A percentile compares a stretch with the other conserved stretches of the same genome.
phyloP scores from a whole-genome alignment of 495 filamentous ascomycete genomes.

The Penicillium bialowiezense region DNA sequence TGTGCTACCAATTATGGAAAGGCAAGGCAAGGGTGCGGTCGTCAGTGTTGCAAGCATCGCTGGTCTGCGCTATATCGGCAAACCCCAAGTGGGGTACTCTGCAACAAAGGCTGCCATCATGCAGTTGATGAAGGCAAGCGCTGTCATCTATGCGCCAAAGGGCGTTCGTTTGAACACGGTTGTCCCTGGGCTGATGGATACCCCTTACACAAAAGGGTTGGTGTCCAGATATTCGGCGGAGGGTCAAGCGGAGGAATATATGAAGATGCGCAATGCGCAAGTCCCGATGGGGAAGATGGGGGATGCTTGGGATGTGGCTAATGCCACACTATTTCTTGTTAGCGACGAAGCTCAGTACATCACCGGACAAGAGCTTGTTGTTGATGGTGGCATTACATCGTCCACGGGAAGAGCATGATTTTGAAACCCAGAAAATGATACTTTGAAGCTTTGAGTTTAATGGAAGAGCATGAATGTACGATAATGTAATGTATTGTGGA shows the following conservation, averaged over 20 bases:
- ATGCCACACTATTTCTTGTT: conserved; percentile 49
- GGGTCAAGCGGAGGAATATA: conserved; percentile 33
- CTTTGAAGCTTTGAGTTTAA: neutral
- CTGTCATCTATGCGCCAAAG: conserved; percentile 47
- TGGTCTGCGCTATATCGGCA: conserved; percentile 51
- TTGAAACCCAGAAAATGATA: neutral
- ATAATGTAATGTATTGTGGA: too few species aligned
- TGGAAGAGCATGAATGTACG: neutral
- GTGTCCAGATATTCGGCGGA: conserved; percentile 41
- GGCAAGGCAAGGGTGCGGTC: conserved; percentile 37
- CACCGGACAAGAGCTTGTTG: conserved; percentile 52
- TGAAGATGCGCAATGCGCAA: conserved; percentile 34
- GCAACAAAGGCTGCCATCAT: conserved; percentile 51
- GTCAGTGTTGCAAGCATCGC: conserved; percentile 47
- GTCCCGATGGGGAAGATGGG: conserved; percentile 45
- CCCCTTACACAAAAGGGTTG: conserved; percentile 42
- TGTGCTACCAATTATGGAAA: conserved; percentile 50
- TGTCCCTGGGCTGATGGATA: conserved; percentile 51
- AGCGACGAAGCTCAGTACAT: conserved; percentile 50
- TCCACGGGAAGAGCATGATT: conserved; percentile 22
- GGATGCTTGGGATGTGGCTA: conserved; percentile 50
- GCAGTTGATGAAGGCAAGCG: conserved; percentile 48
- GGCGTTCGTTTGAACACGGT: conserved; percentile 51
- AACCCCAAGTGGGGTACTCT: conserved; percentile 50
- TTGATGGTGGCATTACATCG: conserved; percentile 51